A percentile compares a stretch with the other conserved stretches of the same genome.
Conservation (phyloP, 2,329 filamentous ascomycete species). For the Cryphonectria radicalis region DNA sequence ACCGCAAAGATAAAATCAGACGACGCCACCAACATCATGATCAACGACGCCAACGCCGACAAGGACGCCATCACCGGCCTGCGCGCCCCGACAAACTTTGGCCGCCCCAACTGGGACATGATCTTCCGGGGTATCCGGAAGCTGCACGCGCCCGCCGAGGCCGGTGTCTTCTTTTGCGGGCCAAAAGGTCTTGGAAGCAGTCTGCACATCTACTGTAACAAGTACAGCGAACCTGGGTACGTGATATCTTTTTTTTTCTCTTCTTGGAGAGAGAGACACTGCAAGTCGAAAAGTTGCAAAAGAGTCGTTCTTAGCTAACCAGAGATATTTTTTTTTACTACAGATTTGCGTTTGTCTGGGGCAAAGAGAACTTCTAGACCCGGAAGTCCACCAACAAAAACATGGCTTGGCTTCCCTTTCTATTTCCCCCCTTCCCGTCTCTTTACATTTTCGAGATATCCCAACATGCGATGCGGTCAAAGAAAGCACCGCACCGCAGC, state of each 20-base stretch:
- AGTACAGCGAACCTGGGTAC: conserved; percentile 82
- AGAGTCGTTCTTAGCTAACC: conserved; percentile 34
- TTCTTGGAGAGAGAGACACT: not conserved
- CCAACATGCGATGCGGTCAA: conserved; percentile 26
- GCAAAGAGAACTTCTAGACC: conserved; percentile 69
- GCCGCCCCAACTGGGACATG: conserved; percentile 87
- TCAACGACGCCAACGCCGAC: conserved; percentile 84
- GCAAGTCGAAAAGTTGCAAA: conserved; percentile 8
- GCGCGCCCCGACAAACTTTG: conserved; percentile 82
- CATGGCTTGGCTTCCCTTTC: not conserved
- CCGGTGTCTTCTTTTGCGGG: conserved; percentile 84
- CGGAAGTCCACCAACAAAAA: not conserved
- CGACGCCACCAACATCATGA: conserved; percentile 90
- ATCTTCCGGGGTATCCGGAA: conserved; percentile 84
- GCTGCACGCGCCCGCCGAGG: conserved; percentile 73
- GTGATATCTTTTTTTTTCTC: conserved; percentile 38
- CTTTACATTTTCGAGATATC: conserved; percentile 25
- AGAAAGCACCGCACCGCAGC: not conserved
- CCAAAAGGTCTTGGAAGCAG: conserved; percentile 78
- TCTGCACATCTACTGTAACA: conserved; percentile 83
- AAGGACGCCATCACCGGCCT: conserved; percentile 85
- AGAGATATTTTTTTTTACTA: not conserved
- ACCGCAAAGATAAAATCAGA: conserved; percentile 86
- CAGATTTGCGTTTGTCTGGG: conserved; percentile 69
- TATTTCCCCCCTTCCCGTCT: not conserved